A percentile compares a stretch with the other conserved stretches of the same genome.
Conservation (phyloP, 345 rosid genomes). For the Citrus cavaleriei region DNA sequence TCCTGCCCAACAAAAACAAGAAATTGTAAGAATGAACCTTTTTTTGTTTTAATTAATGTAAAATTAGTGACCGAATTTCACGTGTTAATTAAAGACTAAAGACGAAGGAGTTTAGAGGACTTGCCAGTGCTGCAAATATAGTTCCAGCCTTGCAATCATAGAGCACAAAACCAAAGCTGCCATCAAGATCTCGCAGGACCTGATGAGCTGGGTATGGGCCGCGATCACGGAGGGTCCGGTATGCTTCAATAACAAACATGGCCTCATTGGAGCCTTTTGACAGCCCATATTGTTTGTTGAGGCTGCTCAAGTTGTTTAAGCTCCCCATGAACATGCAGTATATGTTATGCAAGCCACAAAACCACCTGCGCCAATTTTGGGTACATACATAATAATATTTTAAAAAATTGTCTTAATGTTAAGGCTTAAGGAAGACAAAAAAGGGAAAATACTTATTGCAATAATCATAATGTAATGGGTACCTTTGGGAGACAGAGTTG, state of each 20-base stretch:
- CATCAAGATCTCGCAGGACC: slow-evolving; percentile 68
- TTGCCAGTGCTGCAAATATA: slow-evolving; percentile 56
- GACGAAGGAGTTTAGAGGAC: background rate
- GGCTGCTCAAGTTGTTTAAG: slow-evolving; percentile 49
- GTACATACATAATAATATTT: no score
- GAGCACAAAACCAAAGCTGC: slow-evolving; percentile 54
- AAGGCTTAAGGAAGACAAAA: background rate
- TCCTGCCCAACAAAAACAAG: slow-evolving; percentile 31
- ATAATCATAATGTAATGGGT: background rate
- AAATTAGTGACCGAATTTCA: background rate
- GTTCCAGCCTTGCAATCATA: slow-evolving; percentile 48
- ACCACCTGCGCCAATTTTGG: slow-evolving; percentile 35
- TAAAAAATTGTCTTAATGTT: no score
- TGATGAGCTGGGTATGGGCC: slow-evolving; percentile 78
- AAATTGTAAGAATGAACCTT: background rate
- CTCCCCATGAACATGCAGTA: slow-evolving; percentile 62
- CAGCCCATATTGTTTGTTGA: slow-evolving; percentile 59
- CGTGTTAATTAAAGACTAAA: no score
- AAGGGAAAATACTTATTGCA: no score
- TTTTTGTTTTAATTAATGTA: no score
- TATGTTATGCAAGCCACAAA: slow-evolving; percentile 53
- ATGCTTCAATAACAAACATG: slow-evolving; percentile 60
- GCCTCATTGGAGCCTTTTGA: slow-evolving; percentile 59
- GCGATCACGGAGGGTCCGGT: slow-evolving; percentile 68
- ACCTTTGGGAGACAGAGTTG: slow-evolving; percentile 53